phyloP scores from a whole-genome alignment of 2,329 filamentous ascomycete genomes.

The Ascochyta fabae region DNA sequence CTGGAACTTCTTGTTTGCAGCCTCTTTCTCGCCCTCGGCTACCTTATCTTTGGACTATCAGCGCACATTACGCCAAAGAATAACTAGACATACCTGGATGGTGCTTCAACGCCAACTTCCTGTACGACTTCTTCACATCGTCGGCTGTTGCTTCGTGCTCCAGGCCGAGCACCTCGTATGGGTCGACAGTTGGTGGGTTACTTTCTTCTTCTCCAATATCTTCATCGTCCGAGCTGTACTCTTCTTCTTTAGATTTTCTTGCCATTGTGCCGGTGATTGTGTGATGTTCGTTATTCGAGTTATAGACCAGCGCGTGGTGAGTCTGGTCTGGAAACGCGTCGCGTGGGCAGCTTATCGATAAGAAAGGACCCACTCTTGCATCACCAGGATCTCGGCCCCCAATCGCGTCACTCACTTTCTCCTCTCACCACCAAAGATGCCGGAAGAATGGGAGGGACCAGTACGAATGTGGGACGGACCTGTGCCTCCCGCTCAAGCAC shows the following conservation, averaged over 20 bases:
- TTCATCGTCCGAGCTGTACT: conserved; percentile 55
- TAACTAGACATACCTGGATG: conserved; percentile 65
- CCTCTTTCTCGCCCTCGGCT: conserved; percentile 67
- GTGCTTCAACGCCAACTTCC: conserved; percentile 84
- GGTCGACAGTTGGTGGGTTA: conserved; percentile 71
- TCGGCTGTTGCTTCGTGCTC: conserved; percentile 73
- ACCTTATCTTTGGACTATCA: conserved; percentile 72
- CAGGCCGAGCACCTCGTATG: conserved; percentile 81
- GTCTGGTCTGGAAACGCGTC: conserved; percentile 30
- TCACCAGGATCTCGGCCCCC: conserved; percentile 3
- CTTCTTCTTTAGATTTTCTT: conserved; percentile 11
- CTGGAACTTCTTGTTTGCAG: conserved; percentile 84
- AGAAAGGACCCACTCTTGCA: conserved; percentile 25
- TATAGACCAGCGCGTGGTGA: conserved; percentile 4
- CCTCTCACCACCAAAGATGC: conserved; percentile 24
- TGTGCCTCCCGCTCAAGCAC: conserved; percentile 20
- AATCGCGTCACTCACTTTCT: conserved; percentile 10
- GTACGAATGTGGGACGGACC: conserved; percentile 30
- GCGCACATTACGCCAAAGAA: conserved; percentile 18
- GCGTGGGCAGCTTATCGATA: conserved; percentile 30
- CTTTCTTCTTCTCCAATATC: conserved; percentile 44
- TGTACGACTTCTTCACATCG: conserved; percentile 89
- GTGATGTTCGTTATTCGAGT: conserved; percentile 10
- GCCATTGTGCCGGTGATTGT: conserved; percentile 14
- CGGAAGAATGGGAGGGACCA: conserved; percentile 27